Evolutionary conservation across 1,139 yeast species (phyloP).

Genomic region (Trichomonascaceae sp.): DNA sequence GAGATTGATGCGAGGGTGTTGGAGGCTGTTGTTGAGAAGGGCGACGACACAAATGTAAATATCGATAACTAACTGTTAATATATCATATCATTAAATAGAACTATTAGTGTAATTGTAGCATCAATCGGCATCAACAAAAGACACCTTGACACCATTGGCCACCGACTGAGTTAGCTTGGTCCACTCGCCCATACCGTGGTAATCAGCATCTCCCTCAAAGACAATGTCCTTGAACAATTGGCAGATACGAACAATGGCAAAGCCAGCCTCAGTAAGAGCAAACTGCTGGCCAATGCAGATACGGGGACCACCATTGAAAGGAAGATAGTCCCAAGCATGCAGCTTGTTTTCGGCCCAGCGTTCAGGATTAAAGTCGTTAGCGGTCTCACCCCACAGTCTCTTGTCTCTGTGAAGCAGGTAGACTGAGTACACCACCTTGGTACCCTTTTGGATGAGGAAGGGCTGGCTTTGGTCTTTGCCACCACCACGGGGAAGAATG

Average conservation of each 20-base stretch:
- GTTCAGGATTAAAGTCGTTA: slow-evolving; percentile 36
- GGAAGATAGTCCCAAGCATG: slow-evolving; percentile 39
- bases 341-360: slow-evolving; percentile 28
- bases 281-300: slow-evolving; percentile 49
- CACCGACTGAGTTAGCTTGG: slow-evolving; percentile 9
- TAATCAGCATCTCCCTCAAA: slow-evolving; percentile 3
- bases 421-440: slow-evolving; percentile 33
- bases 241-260: slow-evolving; percentile 31
- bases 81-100: no score
- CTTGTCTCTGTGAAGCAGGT: slow-evolving; percentile 34
- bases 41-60: no score
- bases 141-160: slow-evolving; percentile 8
- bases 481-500: slow-evolving; percentile 41
- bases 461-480: slow-evolving; percentile 32
- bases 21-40: no score
- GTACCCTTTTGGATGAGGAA: slow-evolving; percentile 37
- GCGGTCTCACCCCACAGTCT: slow-evolving; percentile 39
- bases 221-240: slow-evolving; percentile 15
- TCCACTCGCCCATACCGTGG: slow-evolving; percentile 2
- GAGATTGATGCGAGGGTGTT: background rate
- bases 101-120: no score
- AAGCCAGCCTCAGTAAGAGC: slow-evolving; percentile 45
- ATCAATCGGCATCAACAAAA: no score
- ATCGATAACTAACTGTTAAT: no score
- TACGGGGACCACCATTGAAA: slow-evolving; percentile 49